phyloP scores from a whole-genome alignment of 2,329 filamentous ascomycete genomes.

The Huntiella omanensis region DNA sequence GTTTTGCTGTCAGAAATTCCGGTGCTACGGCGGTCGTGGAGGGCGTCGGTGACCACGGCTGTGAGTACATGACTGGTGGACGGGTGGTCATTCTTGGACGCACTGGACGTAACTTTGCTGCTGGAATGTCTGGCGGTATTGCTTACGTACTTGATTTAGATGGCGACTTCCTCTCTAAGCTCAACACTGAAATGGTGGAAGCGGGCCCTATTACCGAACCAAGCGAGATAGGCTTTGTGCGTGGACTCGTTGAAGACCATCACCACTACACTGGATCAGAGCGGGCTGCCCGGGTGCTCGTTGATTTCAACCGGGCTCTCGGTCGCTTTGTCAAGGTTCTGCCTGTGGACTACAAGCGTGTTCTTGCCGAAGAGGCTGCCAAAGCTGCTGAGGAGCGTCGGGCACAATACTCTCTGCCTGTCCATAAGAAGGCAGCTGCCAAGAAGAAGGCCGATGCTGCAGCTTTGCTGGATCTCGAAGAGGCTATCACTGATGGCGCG shows the following conservation, averaged over 20 bases:
- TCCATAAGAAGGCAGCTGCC: constrained; percentile 42
- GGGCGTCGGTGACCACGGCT: constrained; percentile 88
- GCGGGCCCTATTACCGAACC: constrained; percentile 68
- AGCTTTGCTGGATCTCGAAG: constrained; percentile 61
- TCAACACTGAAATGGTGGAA: constrained; percentile 97
- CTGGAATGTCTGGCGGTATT: constrained; percentile 96
- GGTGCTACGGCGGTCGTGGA: constrained; percentile 92
- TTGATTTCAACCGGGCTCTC: constrained; percentile 88
- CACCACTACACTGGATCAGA: constrained; percentile 97
- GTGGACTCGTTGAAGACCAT: constrained; percentile 85
- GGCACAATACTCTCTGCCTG: constrained; percentile 61
- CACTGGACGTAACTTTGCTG: constrained; percentile 91
- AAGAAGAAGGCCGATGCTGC: constrained; percentile 29
- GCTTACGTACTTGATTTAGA: constrained; percentile 84
- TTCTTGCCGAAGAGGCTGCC: constrained; percentile 65
- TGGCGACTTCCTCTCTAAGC: constrained; percentile 76
- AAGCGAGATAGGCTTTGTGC: constrained; percentile 72
- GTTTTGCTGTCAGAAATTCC: constrained; percentile 91
- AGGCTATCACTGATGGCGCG: constrained; percentile 68
- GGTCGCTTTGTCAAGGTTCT: constrained; percentile 85
- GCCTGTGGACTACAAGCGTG: constrained; percentile 89
- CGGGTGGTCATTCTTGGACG: constrained; percentile 71
- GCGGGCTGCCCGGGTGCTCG: constrained; percentile 73
- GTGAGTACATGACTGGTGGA: constrained; percentile 98
- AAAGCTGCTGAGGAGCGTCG: constrained; percentile 76